Evolutionary conservation across 2,329 filamentous ascomycete genomes (phyloP).

Genomic region (Amauroascus niger): DNA sequence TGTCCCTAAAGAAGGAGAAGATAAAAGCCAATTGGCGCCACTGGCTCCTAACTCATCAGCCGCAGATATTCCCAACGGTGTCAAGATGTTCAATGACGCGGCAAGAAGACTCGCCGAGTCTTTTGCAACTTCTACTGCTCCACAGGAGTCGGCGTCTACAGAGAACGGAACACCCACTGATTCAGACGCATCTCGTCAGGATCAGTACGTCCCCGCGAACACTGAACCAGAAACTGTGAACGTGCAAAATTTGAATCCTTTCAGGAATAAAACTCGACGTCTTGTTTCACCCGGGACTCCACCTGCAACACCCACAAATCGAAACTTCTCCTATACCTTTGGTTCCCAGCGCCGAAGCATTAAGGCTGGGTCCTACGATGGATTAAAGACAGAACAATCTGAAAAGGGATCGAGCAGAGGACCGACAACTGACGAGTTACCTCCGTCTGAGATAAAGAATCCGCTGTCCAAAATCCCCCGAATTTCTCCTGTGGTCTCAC

Average conservation of each 20-base stretch:
- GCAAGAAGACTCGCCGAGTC: constrained; percentile 3
- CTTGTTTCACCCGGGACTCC: background rate
- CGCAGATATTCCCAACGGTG: background rate
- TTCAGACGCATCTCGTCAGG: background rate
- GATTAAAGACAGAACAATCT: background rate
- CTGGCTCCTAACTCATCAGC: background rate
- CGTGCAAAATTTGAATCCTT: constrained; percentile 12
- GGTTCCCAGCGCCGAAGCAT: constrained; percentile 3
- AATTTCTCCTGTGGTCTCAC: constrained; percentile 12
- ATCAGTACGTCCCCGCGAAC: background rate
- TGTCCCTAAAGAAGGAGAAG: background rate
- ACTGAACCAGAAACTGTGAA: background rate
- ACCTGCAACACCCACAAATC: background rate
- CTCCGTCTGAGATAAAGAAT: background rate
- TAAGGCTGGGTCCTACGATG: background rate
- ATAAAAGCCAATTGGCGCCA: background rate
- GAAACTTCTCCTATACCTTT: constrained; percentile 12
- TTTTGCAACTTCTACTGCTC: background rate
- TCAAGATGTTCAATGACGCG: constrained; percentile 13
- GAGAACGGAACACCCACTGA: background rate
- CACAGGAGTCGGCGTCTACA: background rate
- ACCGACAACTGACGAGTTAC: background rate
- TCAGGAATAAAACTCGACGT: constrained; percentile 8
- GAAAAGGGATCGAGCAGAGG: background rate
- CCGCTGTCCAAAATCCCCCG: constrained; percentile 15